These are phyloP conservation scores for Pueraria montana DNA, from an alignment of 306 rosid species.

Conservation along the genomic window DNA sequence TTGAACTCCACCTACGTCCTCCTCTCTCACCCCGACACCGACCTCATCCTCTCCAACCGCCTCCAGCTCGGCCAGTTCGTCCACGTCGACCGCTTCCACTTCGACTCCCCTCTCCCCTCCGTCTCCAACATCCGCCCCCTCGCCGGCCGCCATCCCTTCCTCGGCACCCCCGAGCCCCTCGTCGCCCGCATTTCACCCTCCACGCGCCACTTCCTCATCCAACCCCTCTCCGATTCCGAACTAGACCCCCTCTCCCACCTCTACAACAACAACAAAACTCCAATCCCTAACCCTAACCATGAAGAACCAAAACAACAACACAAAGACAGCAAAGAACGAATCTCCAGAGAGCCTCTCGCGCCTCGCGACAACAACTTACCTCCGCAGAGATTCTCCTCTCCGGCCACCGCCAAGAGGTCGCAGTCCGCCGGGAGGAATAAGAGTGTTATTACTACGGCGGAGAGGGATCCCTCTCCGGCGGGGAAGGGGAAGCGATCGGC, in stretches of 20 bases:
- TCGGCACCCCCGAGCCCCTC: conserved; percentile 80
- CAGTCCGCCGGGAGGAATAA: conserved; percentile 65
- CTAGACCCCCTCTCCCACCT: conserved; percentile 68
- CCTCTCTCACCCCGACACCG: conserved; percentile 78
- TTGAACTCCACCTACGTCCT: conserved; percentile 93
- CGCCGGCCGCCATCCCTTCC: conserved; percentile 79
- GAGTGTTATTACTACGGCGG: conserved; percentile 18
- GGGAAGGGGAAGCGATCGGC: conserved; percentile 83
- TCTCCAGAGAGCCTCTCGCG: conserved; percentile 71
- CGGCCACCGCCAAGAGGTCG: conserved; percentile 77
- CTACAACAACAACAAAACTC: conserved; percentile 35
- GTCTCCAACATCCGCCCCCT: conserved; percentile 80
- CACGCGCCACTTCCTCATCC: conserved; percentile 74
- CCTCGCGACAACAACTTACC: conserved; percentile 71
- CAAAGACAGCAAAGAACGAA: background rate
- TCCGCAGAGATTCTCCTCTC: conserved; percentile 83
- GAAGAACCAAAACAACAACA: background rate
- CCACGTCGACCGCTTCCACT: conserved; percentile 83
- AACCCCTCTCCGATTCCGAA: conserved; percentile 81
- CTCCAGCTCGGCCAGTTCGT: conserved; percentile 88
- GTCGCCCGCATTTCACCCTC: conserved; percentile 69
- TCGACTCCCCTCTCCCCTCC: conserved; percentile 79
- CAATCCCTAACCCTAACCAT: background rate
- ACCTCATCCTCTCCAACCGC: conserved; percentile 89
- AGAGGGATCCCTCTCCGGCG: conserved; percentile 87